Evolutionary conservation across 257 asterid species (phyloP).

Genomic region (Craterostigma plantagineum): DNA sequence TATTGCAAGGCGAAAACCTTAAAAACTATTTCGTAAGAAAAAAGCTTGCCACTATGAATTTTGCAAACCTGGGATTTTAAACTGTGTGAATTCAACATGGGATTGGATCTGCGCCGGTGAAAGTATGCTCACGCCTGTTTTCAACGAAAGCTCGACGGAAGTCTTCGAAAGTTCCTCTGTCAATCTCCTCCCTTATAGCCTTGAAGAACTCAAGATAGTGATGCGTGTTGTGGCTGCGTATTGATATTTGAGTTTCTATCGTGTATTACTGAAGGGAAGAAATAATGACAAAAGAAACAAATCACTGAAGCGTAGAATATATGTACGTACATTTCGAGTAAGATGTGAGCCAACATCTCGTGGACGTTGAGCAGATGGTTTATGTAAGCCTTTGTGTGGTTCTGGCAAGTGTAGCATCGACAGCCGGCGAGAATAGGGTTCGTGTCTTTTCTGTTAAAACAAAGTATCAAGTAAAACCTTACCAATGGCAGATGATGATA

Average conservation of each 20-base stretch:
- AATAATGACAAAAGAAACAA: neutral
- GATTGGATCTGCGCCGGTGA: too few relatives aligned
- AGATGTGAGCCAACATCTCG: slow-evolving; percentile 88
- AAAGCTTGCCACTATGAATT: too few relatives aligned
- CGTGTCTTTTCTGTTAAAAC: slow-evolving; percentile 49
- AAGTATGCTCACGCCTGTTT: slow-evolving; percentile 28
- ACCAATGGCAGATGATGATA: too few relatives aligned
- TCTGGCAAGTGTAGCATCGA: slow-evolving; percentile 69
- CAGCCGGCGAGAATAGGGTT: slow-evolving; percentile 51
- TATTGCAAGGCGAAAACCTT: too few relatives aligned
- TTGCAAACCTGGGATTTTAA: too few relatives aligned
- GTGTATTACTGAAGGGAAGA: slow-evolving; percentile 6
- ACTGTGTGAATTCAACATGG: too few relatives aligned
- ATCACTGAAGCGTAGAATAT: slow-evolving; percentile 2
- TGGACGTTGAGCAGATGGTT: slow-evolving; percentile 85
- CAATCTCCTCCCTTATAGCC: slow-evolving; percentile 52
- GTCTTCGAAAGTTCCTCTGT: slow-evolving; percentile 43
- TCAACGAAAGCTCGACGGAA: slow-evolving; percentile 38
- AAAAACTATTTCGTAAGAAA: too few relatives aligned
- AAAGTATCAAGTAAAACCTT: neutral
- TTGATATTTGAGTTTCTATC: too few relatives aligned
- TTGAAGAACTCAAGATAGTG: slow-evolving; percentile 80
- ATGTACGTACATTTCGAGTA: slow-evolving; percentile 64
- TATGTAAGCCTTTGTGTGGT: slow-evolving; percentile 77
- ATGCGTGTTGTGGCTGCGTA: slow-evolving; percentile 75